These are phyloP conservation scores for Ustanciosporium gigantosporum DNA, from an alignment of 1,284 basidiomycete genomes.

Conservation along the genomic window DNA sequence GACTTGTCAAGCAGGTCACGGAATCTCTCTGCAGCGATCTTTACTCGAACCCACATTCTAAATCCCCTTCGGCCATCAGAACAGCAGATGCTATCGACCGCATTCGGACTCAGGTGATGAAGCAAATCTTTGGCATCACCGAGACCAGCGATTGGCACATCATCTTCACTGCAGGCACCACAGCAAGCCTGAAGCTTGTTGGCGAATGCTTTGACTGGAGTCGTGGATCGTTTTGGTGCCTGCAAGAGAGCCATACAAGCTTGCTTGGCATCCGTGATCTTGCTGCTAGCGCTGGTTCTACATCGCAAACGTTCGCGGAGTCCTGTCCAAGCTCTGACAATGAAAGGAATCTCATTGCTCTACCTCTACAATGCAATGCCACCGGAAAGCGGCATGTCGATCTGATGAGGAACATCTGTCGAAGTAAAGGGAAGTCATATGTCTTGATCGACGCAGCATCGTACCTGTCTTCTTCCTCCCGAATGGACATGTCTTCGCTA, in stretches of 20 bases:
- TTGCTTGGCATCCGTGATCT: conserved; percentile 40
- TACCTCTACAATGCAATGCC: conserved; percentile 51
- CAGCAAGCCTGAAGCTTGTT: conserved; percentile 39
- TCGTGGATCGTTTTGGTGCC: conserved; percentile 16
- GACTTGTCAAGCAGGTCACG: conserved; percentile 30
- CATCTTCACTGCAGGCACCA: conserved; percentile 45
- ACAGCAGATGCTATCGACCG: conserved; percentile 44
- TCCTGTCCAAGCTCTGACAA: not conserved
- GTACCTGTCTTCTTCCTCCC: conserved; percentile 37
- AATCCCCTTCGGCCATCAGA: conserved; percentile 41
- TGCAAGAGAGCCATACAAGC: conserved; percentile 41
- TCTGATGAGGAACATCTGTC: conserved; percentile 11
- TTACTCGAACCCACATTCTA: conserved; percentile 59
- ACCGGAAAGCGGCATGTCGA: conserved; percentile 32
- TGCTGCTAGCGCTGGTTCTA: conserved; percentile 7
- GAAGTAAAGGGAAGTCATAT: conserved; percentile 2
- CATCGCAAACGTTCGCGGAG: conserved; percentile 3
- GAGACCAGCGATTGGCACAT: conserved; percentile 37
- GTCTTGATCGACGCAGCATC: conserved; percentile 45
- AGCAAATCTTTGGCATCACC: conserved; percentile 51
- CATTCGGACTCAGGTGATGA: conserved; percentile 43
- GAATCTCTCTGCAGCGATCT: conserved; percentile 36
- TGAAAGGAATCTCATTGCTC: conserved; percentile 11
- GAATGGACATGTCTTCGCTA: conserved; percentile 7
- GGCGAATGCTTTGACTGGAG: conserved; percentile 41